Base-by-base conservation (phyloP, 139 green algal genomes). In the Chlamydomonas incerta region DNA sequence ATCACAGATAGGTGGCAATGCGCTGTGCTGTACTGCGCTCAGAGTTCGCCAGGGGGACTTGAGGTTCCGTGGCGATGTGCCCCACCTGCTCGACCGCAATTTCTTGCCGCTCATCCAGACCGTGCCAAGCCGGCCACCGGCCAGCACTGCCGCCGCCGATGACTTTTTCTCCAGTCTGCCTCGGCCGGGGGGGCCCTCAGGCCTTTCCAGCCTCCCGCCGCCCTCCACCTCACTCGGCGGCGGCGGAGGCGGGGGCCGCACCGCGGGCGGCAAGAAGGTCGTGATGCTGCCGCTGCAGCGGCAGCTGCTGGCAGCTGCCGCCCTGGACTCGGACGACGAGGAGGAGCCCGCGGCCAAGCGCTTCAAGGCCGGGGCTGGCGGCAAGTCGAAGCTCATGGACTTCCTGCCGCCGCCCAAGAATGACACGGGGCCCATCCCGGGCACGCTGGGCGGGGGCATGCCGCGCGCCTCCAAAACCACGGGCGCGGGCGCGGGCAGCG, bases 331-430 rank as follows among this genome's bases (percentile, higher is more conserved):
- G 31, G 88, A 92, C 65, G 90, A 93, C 0, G 87, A 92, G 13
- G 88, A 92, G 23, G 76, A 88, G 33, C 62, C 76, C 29, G 85
- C 72, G 23, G 77, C 77, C 3, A 91, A 90, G 65, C 70, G 67
- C 3, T 23, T 79, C 21, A 72, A 74, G 60, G 37, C 41, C 5
- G 33, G 55, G 17, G 41, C 41, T n/a, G 52, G 69, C 63, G 75
- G 34, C 8, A 89, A 91, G 68, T 85, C 74, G 37, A 85, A 79
- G 47, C 85, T 94, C 18, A 81, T 91, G 28, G 90, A 93, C 73
- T 90, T 93, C 37, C 88, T 96, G 69, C 94, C 94, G 1, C 62
- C 90, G 13, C 94, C 94, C 33, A 95, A 95, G 68, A 50, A 63
- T 24, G 74, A 70, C 41, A 74, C 66, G 41, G 41, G 41, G 41